Base-by-base conservation (phyloP, 306 rosid genomes). In the Senna tora region DNA sequence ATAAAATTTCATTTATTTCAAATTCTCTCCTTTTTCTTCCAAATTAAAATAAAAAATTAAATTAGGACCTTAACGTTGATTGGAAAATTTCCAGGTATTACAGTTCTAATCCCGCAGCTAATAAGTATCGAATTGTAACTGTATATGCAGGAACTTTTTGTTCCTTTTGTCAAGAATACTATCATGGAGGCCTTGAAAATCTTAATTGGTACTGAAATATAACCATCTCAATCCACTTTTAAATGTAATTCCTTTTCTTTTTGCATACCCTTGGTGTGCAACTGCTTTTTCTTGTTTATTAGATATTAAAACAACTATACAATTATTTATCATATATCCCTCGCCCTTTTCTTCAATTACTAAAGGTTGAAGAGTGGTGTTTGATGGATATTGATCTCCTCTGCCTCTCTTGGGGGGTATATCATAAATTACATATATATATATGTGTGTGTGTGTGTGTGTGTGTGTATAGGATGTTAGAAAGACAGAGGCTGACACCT, bases 131-230 rank as follows among this genome's bases (percentile, higher is more conserved):
- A 53, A 8, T 72, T 67, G 67, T 36, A 4, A 46, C 71, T 70
- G 71, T 28, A 20, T 54, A 16, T 79, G 72, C 83, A 86, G 93
- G 93, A 88, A 74, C 61, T 82, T 43, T 67, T 69, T 65, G 64
- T 63, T 43, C 78, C 87, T 13, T 75, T 84, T 75, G 87, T 74
- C 10, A 78, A 64, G 75, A 84, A 73, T 50, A 75, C 86, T 12
- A 86, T 88, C 74, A 76, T 86, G 76, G 86, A 80, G 21, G 88
- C 93, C 32, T 69, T 88, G 77, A 84, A 77, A 81, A 61, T 88
- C 64, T 75, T 88, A 54, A 80, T 85, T 33, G 93, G 93, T 86
- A 86, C 38, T 41, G 45, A 39, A 12, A 54, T 58, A 52, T 50
- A 7, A 8, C 20, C 25, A 6, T 75, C 15, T 46, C 19, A 46